These are phyloP conservation scores for Candida rishiriensis DNA, from an alignment of 805 yeast genomes.

Conservation along the genomic window DNA sequence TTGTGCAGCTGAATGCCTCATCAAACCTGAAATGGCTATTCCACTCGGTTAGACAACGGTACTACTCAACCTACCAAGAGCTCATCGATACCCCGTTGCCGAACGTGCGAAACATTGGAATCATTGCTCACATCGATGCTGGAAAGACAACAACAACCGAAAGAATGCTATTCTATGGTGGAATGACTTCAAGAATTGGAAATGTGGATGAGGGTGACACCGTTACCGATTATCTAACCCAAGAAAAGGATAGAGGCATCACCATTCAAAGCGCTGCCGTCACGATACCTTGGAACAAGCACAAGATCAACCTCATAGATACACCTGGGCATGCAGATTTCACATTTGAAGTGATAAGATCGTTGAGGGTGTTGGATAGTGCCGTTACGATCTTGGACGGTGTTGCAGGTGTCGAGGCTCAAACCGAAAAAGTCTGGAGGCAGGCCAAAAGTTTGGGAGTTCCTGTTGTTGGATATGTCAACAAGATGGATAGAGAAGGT, in stretches of 20 bases:
- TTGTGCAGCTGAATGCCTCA: background rate
- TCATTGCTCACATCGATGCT: conserved; percentile 98
- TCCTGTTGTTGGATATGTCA: conserved; percentile 77
- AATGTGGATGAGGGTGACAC: conserved; percentile 97
- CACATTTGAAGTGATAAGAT: conserved; percentile 87
- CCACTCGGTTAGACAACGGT: conserved; percentile 1
- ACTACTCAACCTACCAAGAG: conserved; percentile 10
- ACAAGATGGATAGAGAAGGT: conserved; percentile 96
- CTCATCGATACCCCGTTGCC: conserved; percentile 19
- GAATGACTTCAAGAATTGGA: conserved; percentile 75
- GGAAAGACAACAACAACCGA: conserved; percentile 98
- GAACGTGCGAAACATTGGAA: conserved; percentile 82
- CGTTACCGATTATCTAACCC: conserved; percentile 85
- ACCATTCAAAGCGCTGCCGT: conserved; percentile 97
- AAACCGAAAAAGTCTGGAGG: conserved; percentile 95
- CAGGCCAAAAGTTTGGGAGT: conserved; percentile 66
- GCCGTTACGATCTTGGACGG: conserved; percentile 90
- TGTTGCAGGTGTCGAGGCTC: conserved; percentile 98
- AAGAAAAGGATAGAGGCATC: conserved; percentile 89
- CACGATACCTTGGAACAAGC: conserved; percentile 72
- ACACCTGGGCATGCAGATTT: conserved; percentile 99
- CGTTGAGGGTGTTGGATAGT: conserved; percentile 89
- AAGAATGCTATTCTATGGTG: conserved; percentile 86
- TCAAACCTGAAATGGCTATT: background rate
- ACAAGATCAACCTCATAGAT: conserved; percentile 81